Base-by-base conservation (phyloP, 2,329 filamentous ascomycete genomes). In the Dichotomopilus funicola region DNA sequence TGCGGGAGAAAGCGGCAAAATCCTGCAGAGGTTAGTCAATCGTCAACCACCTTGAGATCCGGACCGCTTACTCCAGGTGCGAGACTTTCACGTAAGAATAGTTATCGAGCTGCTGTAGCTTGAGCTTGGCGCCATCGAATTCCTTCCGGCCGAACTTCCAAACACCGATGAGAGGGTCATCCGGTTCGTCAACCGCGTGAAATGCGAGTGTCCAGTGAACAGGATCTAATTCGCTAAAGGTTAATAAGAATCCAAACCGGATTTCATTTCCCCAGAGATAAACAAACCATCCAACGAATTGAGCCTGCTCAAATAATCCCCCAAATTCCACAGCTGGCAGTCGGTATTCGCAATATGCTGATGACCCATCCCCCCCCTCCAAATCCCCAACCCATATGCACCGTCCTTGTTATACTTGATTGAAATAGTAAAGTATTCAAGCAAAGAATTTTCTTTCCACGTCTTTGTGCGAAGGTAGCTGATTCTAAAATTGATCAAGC, bases 401-500 rank as follows among this genome's bases (percentile, higher is more conserved):
- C 60, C 62, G 42, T 56, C 51, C 5, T 47, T 33, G 6, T 36
- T 12, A 12, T 63, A 62, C 37, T 56, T 61, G 42, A 62, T 46
- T 5, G 35, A 38, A 8, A 64, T 12, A 4, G 61, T 63, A 40
- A 57, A 63, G 45, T 58, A 59, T 34, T 64, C 62, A 12, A 49
- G 11, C 9, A 64, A 33, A 13, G 48, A 48, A n/a, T 60, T 41
- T 7, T 34, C 45, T 1, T 5, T 31, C 51, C 58, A 59, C 3
- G 11, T 35, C 9, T 36, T 49, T 0, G 51, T 53, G 5, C 47
- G n/a, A 11, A 60, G 36, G 40, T 56, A 61, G 42, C 13, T 59
- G 9, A 64, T 51, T 10, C 60, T 55, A 34, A 64, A 61, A 38
- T 60, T 63, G 37, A 60, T 51, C 2, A 64, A 51, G n/a, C 51